A percentile compares a stretch with the other conserved stretches of the same genome.
Conservation (phyloP, 371 early-diverging fungal genomes). For the Phascolomyces articulosus region DNA sequence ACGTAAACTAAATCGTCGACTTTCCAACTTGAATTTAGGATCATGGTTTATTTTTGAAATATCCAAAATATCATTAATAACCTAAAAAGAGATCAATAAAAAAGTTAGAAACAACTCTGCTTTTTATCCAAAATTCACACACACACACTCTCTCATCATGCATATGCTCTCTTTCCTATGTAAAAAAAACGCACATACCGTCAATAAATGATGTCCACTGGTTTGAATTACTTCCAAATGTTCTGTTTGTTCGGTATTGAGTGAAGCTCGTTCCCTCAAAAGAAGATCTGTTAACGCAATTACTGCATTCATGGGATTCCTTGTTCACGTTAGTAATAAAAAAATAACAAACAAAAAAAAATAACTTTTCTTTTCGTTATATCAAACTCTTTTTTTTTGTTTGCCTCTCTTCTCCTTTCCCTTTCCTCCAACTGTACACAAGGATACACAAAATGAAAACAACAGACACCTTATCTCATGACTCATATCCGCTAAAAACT, state of each 20-base stretch:
- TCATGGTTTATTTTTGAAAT: slow-evolving; percentile 65
- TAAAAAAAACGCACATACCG: slow-evolving; percentile 33
- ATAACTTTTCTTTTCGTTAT: no score
- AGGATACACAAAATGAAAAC: not conserved
- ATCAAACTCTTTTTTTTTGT: no score
- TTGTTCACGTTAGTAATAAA: slow-evolving; percentile 10
- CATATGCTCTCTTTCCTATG: no score
- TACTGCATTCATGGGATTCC: slow-evolving; percentile 67
- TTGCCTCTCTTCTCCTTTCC: no score
- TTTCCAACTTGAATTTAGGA: slow-evolving; percentile 60
- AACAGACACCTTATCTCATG: slow-evolving; percentile 47
- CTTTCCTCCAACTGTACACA: no score
- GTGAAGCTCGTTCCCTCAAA: slow-evolving; percentile 50
- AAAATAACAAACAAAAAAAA: not conserved
- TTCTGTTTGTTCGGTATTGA: slow-evolving; percentile 56
- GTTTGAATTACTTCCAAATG: slow-evolving; percentile 64
- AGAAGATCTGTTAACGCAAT: slow-evolving; percentile 62
- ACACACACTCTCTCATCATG: no score
- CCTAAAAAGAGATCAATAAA: slow-evolving; percentile 29
- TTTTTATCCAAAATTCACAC: not conserved
- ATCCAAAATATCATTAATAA: slow-evolving; percentile 64
- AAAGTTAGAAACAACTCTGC: not conserved
- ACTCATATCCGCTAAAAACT: slow-evolving; percentile 64
- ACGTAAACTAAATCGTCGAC: slow-evolving; percentile 55
- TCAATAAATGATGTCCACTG: slow-evolving; percentile 62